A percentile compares a stretch with the other conserved stretches of the same genome.
phyloP scores from a whole-genome alignment of 495 filamentous ascomycete species.

The Terfezia boudieri region DNA sequence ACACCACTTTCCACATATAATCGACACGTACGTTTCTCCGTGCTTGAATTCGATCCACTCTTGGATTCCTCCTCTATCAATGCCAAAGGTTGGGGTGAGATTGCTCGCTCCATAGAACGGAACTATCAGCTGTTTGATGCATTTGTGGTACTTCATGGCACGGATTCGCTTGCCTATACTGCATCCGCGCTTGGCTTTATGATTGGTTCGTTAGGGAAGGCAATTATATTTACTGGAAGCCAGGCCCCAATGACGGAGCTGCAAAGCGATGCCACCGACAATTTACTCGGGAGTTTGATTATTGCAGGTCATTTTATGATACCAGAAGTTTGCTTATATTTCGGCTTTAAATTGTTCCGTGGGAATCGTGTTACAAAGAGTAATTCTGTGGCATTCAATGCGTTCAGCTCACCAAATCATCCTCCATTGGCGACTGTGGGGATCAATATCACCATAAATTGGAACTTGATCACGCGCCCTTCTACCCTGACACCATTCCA shows the following conservation, averaged over 20 bases:
- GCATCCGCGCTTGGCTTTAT: conserved; percentile 87
- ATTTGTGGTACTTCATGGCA: conserved; percentile 93
- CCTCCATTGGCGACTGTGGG: conserved; percentile 60
- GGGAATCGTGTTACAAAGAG: conserved; percentile 77
- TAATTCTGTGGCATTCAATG: conserved; percentile 64
- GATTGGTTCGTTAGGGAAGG: conserved; percentile 77
- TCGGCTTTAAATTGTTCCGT: conserved; percentile 78
- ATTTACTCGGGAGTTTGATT: conserved; percentile 74
- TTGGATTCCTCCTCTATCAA: conserved; percentile 88
- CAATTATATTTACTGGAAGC: conserved; percentile 74
- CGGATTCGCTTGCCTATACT: conserved; percentile 80
- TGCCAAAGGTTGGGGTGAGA: conserved; percentile 71
- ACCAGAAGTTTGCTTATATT: conserved; percentile 89
- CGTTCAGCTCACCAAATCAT: conserved; percentile 71
- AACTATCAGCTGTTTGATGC: conserved; percentile 88
- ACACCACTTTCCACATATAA: conserved; percentile 67
- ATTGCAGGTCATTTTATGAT: conserved; percentile 93
- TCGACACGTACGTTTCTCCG: conserved; percentile 61
- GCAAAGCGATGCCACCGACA: conserved; percentile 90
- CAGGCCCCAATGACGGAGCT: conserved; percentile 84
- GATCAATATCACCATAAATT: conserved; percentile 61
- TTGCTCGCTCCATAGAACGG: conserved; percentile 40
- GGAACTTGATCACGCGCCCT: conserved; percentile 58
- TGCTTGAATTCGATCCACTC: conserved; percentile 66
- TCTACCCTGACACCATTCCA: conserved; percentile 48